phyloP scores from a whole-genome alignment of 805 yeast species.

The Starmerella powellii region DNA sequence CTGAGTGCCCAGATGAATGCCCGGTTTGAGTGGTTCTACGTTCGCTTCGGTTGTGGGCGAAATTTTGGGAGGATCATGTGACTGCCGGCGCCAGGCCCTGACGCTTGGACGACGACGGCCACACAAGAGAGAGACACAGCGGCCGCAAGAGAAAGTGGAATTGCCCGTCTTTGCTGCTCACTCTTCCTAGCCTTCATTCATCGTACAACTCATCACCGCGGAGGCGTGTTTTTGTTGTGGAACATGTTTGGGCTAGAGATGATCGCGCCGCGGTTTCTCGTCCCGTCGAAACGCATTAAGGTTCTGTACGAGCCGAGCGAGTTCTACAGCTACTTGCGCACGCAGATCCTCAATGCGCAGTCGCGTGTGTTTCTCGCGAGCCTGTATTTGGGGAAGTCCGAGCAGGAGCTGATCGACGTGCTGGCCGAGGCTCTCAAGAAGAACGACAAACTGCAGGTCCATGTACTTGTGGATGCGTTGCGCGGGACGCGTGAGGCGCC shows the following conservation, averaged over 20 bases:
- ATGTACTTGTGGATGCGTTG: slow-evolving; percentile 71
- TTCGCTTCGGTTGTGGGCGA: no score
- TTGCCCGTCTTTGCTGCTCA: no score
- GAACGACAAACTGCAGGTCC: slow-evolving; percentile 54
- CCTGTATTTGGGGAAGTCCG: slow-evolving; percentile 72
- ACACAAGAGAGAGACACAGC: no score
- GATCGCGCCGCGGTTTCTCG: slow-evolving; percentile 21
- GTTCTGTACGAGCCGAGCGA: slow-evolving; percentile 39
- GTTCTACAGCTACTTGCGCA: slow-evolving; percentile 55
- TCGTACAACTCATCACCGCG: no score
- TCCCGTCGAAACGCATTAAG: slow-evolving; percentile 16
- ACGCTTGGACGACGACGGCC: no score
- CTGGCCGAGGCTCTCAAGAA: slow-evolving; percentile 45
- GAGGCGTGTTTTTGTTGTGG: no score
- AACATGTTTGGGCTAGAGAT: slow-evolving; percentile 15
- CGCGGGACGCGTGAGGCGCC: slow-evolving; percentile 94
- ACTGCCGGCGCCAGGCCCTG: no score
- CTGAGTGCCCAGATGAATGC: no score
- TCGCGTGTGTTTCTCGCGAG: slow-evolving; percentile 68
- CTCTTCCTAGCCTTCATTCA: no score
- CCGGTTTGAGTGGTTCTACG: no score
- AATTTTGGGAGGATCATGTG: no score
- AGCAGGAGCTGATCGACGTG: slow-evolving; percentile 58
- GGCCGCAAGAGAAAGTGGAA: no score
- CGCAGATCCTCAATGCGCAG: slow-evolving; percentile 51